Conservation (phyloP, 768 basidiomycete genomes). For the Daedalea quercina region DNA sequence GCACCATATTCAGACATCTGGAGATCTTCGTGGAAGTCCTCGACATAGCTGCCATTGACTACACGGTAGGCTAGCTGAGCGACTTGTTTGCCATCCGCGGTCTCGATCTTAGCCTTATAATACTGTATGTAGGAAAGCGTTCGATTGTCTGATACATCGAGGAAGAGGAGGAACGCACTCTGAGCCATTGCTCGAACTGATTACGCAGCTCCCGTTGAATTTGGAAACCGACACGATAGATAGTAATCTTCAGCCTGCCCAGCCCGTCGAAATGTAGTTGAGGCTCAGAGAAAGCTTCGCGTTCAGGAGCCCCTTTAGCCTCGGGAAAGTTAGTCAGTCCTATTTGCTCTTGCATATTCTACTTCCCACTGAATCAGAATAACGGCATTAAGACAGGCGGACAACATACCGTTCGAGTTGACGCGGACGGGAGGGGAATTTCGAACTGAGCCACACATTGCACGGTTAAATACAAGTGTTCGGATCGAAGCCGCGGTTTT, state of each 20-base stretch:
- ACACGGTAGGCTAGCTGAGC: background rate
- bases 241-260: background rate
- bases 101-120: conserved; percentile 1
- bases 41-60: background rate
- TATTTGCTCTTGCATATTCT: background rate
- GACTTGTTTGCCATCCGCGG: background rate
- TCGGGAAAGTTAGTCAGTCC: background rate
- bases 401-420: too few species aligned
- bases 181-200: conserved; percentile 1
- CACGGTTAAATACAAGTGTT: background rate
- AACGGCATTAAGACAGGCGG: too few species aligned
- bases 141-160: background rate
- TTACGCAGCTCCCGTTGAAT: background rate
- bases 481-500: background rate
- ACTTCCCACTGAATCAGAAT: too few species aligned
- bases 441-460: too few species aligned
- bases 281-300: background rate
- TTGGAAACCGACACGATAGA: background rate
- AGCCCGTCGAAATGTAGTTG: background rate
- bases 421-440: too few species aligned
- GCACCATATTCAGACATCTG: background rate
- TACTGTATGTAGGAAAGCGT: background rate
- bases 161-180: background rate
- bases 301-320: background rate
- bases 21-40: conserved; percentile 1